Base-by-base conservation (phyloP, 345 rosid genomes). In the Camelina hispida region DNA sequence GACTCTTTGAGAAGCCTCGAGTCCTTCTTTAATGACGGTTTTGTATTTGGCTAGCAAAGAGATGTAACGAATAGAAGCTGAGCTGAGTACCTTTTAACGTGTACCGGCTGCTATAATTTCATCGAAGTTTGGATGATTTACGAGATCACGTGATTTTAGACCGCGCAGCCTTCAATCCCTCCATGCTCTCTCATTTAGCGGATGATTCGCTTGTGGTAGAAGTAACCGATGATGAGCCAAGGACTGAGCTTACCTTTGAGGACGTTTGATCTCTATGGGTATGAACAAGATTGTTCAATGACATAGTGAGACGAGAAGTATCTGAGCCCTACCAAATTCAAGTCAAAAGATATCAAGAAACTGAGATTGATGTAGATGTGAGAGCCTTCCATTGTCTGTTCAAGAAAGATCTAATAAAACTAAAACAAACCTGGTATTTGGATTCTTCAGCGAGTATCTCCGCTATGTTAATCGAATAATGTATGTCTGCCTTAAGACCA, bases 41-140 rank as follows among this genome's bases (percentile, higher is more conserved):
- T 72, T 78, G 77, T 78, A 78, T 65, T 72, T 78, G 67, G 81
- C 81, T 71, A 77, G 68, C 77, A 71, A 71, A 65, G 81, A 77
- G 72, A 77, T 77, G 81, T 77, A 78, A 66, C 77, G 73, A 47
- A 78, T 34, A 57, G 81, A 78, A 71, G 69, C 73, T 66, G 81
- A 78, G 65, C 76, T 72, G 56, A 78, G 76, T 72, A 59, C 73
- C 67, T 78, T 73, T 18, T 71, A 71, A 65, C 81, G 76, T 42
- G 77, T 58, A 56, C 72, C 81, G 32, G 81, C 77, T 58, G 15
- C 81, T 18, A 77, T 65, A 6, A 77, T 77, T 63, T 65, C 77
- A 11, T 77, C 76, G 56, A 77, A 77, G 6, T 77, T 62, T 0
- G 80, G 76, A 9, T 66, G 81, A 62, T 65, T 71, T 55, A 77